Conservation (phyloP, 345 rosid genomes). For the Hypericum perforatum region DNA sequence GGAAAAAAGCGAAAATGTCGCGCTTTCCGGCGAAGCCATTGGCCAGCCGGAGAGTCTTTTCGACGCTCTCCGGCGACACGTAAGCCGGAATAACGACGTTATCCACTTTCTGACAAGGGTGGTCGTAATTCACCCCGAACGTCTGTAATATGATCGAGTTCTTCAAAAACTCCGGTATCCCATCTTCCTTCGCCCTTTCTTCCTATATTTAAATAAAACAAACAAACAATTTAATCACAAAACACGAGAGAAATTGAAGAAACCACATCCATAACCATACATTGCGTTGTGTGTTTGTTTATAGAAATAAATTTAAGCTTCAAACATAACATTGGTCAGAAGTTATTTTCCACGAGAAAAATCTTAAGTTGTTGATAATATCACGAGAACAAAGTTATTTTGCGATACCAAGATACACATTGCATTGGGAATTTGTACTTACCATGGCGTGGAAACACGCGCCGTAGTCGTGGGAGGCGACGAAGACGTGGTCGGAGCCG, state of each 20-base stretch:
- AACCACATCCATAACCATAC: too few relatives aligned
- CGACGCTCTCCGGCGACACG: slow-evolving; percentile 51
- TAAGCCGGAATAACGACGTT: slow-evolving; percentile 92
- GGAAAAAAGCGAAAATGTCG: slow-evolving; percentile 75
- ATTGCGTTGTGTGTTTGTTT: too few relatives aligned
- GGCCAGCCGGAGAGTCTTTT: slow-evolving; percentile 28
- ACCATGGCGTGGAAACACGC: slow-evolving; percentile 95
- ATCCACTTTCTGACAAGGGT: slow-evolving; percentile 81
- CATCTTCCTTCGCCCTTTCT: slow-evolving; percentile 63
- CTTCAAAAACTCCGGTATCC: slow-evolving; percentile 81
- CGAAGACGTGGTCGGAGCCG: slow-evolving; percentile 83
- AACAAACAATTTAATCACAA: background rate
- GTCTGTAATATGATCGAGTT: slow-evolving; percentile 78
- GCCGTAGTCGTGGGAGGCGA: slow-evolving; percentile 90
- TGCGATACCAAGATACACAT: too few relatives aligned
- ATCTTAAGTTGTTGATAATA: too few relatives aligned
- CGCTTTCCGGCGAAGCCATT: slow-evolving; percentile 38
- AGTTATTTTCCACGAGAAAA: too few relatives aligned
- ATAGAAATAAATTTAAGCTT: too few relatives aligned
- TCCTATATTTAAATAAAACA: slow-evolving; percentile 33
- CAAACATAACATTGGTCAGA: too few relatives aligned
- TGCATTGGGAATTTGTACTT: background rate
- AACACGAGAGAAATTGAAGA: background rate
- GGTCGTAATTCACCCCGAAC: slow-evolving; percentile 70
- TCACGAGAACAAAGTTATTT: too few relatives aligned